Evolutionary conservation across 345 rosid species (phyloP).

Genomic region (Populus ilicifolia): DNA sequence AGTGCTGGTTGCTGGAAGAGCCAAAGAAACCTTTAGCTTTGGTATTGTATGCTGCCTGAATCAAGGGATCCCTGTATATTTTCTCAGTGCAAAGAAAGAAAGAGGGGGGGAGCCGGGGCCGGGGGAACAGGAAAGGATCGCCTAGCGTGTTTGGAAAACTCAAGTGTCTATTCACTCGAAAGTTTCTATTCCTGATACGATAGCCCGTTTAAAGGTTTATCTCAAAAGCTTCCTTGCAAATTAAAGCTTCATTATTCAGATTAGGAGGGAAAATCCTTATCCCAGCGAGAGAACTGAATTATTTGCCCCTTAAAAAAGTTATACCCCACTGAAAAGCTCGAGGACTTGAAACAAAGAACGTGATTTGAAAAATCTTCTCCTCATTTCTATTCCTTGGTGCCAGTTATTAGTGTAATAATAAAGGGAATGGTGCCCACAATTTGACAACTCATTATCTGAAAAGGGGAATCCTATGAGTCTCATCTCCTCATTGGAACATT

Average conservation of each 20-base stretch:
- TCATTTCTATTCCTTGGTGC: constrained; percentile 12
- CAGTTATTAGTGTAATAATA: constrained; percentile 17
- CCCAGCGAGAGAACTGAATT: constrained; percentile 2
- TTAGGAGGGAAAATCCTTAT: neutral
- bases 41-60: neutral
- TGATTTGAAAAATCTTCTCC: constrained; percentile 25
- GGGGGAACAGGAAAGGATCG: neutral
- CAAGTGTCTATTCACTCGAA: constrained; percentile 5
- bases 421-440: constrained; percentile 20
- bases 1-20: neutral
- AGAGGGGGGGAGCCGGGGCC: neutral
- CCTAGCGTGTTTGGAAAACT: neutral
- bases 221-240: neutral
- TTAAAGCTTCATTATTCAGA: constrained; percentile 1
- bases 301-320: constrained; percentile 8
- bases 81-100: neutral
- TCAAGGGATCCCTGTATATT: constrained; percentile 10
- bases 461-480: constrained; percentile 22
- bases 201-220: neutral
- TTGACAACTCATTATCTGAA: constrained; percentile 34
- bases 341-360: constrained; percentile 6
- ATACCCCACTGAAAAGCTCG: constrained; percentile 18
- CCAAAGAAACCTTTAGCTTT: neutral
- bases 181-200: neutral
- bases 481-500: neutral